Evolutionary conservation across 2,329 filamentous ascomycete species (phyloP).

Genomic region (Verticillium klebahnii): DNA sequence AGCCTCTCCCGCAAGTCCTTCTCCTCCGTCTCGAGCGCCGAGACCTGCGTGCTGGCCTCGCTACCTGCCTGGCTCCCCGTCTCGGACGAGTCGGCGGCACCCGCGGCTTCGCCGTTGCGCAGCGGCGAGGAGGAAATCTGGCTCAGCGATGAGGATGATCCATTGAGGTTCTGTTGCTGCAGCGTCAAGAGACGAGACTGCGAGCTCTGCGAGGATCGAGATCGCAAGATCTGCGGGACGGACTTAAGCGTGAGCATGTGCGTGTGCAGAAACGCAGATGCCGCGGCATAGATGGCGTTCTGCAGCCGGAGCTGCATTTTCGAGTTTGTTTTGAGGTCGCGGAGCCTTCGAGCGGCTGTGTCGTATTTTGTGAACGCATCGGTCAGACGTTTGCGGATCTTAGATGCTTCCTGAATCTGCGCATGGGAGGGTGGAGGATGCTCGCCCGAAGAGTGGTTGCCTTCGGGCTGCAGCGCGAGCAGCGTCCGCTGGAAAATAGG

Average conservation of each 20-base stretch:
- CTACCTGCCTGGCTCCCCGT: constrained; percentile 42
- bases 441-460: constrained; percentile 22
- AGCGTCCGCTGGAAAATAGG: constrained; percentile 81
- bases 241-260: constrained; percentile 87
- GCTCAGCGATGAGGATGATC: constrained; percentile 28
- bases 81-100: constrained; percentile 33
- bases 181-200: constrained; percentile 24
- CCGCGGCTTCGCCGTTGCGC: constrained; percentile 39
- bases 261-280: constrained; percentile 77
- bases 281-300: constrained; percentile 75
- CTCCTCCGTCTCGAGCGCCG: constrained; percentile 72
- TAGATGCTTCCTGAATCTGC: constrained; percentile 80
- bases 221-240: constrained; percentile 60
- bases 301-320: constrained; percentile 71
- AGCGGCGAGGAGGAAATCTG: constrained; percentile 27
- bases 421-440: constrained; percentile 46
- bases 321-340: constrained; percentile 70
- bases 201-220: constrained; percentile 27
- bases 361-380: constrained; percentile 90
- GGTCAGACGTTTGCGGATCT: constrained; percentile 82
- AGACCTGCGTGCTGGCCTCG: constrained; percentile 49
- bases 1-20: constrained; percentile 74
- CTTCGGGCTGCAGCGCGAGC: constrained; percentile 59
- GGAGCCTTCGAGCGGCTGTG: constrained; percentile 71
- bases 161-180: constrained; percentile 25